A percentile compares a stretch with the other conserved stretches of the same genome.
Conservation (phyloP, 345 rosid species). For the Linum lewisii region DNA sequence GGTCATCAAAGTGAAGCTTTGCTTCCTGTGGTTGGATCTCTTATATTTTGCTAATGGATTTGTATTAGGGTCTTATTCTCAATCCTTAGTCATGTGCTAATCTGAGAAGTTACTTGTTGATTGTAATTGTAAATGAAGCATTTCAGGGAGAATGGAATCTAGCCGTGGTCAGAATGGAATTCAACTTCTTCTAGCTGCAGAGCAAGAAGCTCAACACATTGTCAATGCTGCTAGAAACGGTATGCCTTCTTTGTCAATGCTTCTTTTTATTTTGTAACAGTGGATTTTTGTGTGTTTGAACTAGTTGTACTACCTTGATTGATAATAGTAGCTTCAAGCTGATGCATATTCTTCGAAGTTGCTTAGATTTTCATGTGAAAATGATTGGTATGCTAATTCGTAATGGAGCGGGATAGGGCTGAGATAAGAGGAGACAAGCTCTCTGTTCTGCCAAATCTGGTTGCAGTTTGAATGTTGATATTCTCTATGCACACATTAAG, state of each 20-base stretch:
- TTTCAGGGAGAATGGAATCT: conserved; percentile 2
- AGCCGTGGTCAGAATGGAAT: neutral
- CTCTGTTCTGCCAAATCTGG: too few species aligned
- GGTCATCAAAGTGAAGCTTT: too few species aligned
- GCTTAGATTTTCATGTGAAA: neutral
- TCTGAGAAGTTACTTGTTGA: neutral
- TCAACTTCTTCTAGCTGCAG: conserved; percentile 5
- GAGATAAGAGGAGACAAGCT: too few species aligned
- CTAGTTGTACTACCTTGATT: neutral
- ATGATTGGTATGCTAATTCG: neutral
- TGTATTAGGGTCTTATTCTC: neutral
- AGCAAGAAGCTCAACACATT: conserved; percentile 6
- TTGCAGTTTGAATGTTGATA: neutral
- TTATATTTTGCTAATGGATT: neutral
- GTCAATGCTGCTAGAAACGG: conserved; percentile 6
- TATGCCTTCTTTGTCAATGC: neutral
- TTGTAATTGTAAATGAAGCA: neutral
- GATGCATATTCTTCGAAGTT: neutral
- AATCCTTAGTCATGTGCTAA: neutral
- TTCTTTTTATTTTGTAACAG: neutral
- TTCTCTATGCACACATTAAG: too few species aligned
- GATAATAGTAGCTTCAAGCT: neutral
- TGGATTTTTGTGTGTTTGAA: neutral
- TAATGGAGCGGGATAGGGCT: too few species aligned
- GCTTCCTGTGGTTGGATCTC: neutral